Conservation (phyloP, 306 rosid species). For the Castanopsis chinensis region DNA sequence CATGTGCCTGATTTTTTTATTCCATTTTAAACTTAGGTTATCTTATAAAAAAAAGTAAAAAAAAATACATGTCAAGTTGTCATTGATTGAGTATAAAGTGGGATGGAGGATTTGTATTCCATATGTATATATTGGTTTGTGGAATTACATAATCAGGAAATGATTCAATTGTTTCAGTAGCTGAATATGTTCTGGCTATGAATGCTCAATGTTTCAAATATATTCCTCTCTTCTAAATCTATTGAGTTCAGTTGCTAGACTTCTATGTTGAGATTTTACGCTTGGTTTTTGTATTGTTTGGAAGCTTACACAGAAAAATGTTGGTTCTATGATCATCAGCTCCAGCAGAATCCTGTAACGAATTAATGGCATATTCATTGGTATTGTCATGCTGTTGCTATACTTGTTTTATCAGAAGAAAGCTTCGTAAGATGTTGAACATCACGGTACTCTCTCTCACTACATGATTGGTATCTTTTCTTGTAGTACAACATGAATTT, state of each 20-base stretch:
- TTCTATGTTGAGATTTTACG: slow-evolving; percentile 3
- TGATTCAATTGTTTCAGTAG: not conserved
- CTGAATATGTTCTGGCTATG: not conserved
- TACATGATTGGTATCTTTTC: not conserved
- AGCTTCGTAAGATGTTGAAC: slow-evolving; percentile 83
- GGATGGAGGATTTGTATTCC: not conserved
- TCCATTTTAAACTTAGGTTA: too few species aligned
- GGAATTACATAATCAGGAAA: slow-evolving; percentile 1
- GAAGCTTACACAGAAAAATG: not conserved
- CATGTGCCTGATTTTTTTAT: too few species aligned
- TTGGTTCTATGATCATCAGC: slow-evolving; percentile 46
- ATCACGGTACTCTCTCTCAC: slow-evolving; percentile 61
- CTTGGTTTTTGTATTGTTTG: not conserved
- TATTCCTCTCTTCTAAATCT: not conserved
- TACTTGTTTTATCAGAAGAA: slow-evolving; percentile 88
- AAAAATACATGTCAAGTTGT: not conserved
- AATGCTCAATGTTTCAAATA: not conserved
- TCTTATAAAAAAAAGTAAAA: too few species aligned
- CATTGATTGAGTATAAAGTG: not conserved
- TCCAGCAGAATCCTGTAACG: slow-evolving; percentile 83
- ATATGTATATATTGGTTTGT: not conserved
- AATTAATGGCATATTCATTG: slow-evolving; percentile 92
- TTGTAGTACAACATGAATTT: not conserved
- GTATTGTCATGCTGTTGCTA: slow-evolving; percentile 93
- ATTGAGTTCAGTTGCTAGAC: slow-evolving; percentile 9